Base-by-base conservation (phyloP, 176 grass and related monocot species). In the Eragrostis curvula region DNA sequence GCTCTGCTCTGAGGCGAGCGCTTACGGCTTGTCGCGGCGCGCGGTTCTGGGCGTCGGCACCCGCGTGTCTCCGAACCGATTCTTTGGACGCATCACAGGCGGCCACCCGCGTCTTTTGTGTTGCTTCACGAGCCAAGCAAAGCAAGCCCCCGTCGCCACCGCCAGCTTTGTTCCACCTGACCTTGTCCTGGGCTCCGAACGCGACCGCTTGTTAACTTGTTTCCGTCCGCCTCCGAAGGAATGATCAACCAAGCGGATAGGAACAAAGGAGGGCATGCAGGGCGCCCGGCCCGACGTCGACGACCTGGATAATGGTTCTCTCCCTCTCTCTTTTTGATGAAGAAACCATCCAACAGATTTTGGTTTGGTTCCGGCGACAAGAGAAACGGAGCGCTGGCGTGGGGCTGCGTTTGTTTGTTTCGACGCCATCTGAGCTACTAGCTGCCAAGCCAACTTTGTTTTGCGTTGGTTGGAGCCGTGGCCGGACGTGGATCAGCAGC, bases 61-160 rank as follows among this genome's bases (percentile, higher is more conserved):
- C 45, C 66, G 14, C 49, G 70, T 47, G 85, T 50, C 70, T 13
- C 27, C 70, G 2, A 62, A 21, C 64, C 23, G 64, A 76, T 82
- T 49, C 49, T 20, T 88, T 89, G 87, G 81, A 75, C 45, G 79
- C 71, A 87, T 71, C 79, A 46, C n/a, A n/a, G n/a, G n/a, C n/a
- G n/a, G n/a, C n/a, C n/a, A 36, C 32, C 32, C 32, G 32, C 32
- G 32, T 4, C 4, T 36, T 36, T 36, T 36, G 32, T 36, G 32
- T 36, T 36, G 32, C 32, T 36, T 36, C 32, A 36, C 32, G 32
- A 36, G 32, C 32, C 32, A n/a, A n/a, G n/a, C n/a, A n/a, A n/a
- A n/a, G n/a, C n/a, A n/a, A n/a, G n/a, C n/a, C n/a, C n/a, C n/a
- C n/a, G n/a, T n/a, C n/a, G n/a, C 32, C 32, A 36, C n/a, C n/a